Percentiles rank a stretch among this genome's conserved stretches.
Evolutionary conservation across 495 filamentous ascomycete species (phyloP).

Genomic region (Aspergillus saccharolyticus): DNA sequence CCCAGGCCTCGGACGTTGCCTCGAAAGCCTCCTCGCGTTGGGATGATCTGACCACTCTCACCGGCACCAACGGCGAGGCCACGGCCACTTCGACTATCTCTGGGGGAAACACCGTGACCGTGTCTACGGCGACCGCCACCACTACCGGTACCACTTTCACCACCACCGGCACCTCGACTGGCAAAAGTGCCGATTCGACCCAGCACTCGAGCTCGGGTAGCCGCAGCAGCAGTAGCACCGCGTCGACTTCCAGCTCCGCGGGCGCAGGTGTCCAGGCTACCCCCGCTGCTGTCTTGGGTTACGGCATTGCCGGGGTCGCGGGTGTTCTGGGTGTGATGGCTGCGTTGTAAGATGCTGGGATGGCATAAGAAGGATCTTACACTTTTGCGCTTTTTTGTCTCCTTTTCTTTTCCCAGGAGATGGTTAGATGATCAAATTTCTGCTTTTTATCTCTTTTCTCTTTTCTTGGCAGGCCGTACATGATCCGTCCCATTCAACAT

Average conservation of each 20-base stretch:
- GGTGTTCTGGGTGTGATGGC: conserved; percentile 38
- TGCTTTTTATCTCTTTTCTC: neutral
- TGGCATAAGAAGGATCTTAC: neutral
- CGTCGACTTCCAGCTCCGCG: conserved; percentile 6
- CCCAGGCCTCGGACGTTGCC: conserved; percentile 15
- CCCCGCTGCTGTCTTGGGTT: conserved; percentile 21
- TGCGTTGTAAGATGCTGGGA: conserved; percentile 25
- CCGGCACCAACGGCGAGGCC: conserved; percentile 8
- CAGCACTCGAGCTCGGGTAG: too few relatives aligned
- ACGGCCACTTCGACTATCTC: conserved; percentile 12
- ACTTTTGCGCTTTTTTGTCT: neutral
- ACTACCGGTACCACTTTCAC: conserved; percentile 8
- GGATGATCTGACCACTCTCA: conserved; percentile 17
- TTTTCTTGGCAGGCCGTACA: neutral
- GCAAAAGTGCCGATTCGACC: neutral
- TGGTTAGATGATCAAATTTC: too few relatives aligned
- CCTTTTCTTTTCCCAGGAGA: too few relatives aligned
- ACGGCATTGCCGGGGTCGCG: conserved; percentile 24
- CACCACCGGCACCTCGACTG: conserved; percentile 2
- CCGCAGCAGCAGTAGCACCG: neutral
- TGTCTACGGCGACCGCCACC: conserved; percentile 4
- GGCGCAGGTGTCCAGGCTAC: conserved; percentile 18
- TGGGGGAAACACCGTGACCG: conserved; percentile 2
- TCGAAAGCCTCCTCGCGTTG: conserved; percentile 19
- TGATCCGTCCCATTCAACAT: neutral